A percentile compares a stretch with the other conserved stretches of the same genome.
Conservation (phyloP, 768 basidiomycete species). For the Russula compacta region DNA sequence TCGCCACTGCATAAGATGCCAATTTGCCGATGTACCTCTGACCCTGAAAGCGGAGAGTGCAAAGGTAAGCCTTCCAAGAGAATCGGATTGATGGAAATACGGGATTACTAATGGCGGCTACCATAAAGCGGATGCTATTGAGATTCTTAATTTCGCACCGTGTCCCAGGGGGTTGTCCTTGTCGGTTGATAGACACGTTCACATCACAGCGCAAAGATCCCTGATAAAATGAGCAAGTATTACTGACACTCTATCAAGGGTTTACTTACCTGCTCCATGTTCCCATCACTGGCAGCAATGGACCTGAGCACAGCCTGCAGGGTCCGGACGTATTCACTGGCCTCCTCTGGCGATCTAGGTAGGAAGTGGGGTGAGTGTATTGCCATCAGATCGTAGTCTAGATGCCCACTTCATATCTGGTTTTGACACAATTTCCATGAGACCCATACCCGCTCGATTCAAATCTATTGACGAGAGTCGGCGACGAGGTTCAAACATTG, state of each 20-base stretch:
- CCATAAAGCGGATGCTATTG: constrained; percentile 81
- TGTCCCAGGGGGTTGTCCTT: constrained; percentile 57
- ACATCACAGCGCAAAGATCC: constrained; percentile 93
- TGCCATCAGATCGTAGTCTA: neutral
- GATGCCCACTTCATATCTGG: constrained; percentile 63
- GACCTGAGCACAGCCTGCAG: constrained; percentile 76
- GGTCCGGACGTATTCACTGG: constrained; percentile 73
- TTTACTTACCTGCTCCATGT: constrained; percentile 85
- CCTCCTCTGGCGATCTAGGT: constrained; percentile 73
- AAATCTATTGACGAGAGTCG: constrained; percentile 65
- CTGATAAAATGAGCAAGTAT: constrained; percentile 33
- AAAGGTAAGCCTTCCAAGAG: neutral
- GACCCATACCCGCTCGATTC: constrained; percentile 79
- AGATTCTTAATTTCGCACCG: constrained; percentile 97
- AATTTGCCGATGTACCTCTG: constrained; percentile 77
- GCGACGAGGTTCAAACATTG: constrained; percentile 47
- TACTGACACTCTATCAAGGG: neutral
- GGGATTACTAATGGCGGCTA: constrained; percentile 65
- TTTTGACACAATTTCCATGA: constrained; percentile 95
- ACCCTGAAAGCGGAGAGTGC: constrained; percentile 37
- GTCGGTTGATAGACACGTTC: constrained; percentile 81
- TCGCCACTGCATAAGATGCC: constrained; percentile 36
- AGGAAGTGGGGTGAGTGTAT: neutral
- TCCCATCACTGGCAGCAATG: constrained; percentile 84
- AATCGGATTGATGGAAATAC: neutral